Conservation (phyloP, 768 basidiomycete species). For the Cyathus striatus region DNA sequence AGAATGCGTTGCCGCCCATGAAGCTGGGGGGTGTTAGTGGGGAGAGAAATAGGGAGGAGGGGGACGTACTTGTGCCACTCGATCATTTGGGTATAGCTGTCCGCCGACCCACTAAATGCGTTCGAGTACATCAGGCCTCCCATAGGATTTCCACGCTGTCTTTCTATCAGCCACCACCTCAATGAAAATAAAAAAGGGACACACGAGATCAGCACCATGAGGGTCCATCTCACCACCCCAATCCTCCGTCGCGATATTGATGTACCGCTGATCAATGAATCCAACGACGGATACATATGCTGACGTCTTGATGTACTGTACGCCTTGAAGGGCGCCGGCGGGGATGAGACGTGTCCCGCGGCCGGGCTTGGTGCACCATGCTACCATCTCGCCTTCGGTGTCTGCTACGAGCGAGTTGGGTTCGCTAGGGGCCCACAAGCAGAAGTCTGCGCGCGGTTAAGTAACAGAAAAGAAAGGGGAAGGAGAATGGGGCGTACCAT, state of each 20-base stretch:
- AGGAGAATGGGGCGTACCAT: too few species aligned
- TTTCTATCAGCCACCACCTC: too few species aligned
- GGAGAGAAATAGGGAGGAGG: too few species aligned
- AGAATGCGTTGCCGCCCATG: slow-evolving; percentile 43
- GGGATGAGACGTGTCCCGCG: slow-evolving; percentile 70
- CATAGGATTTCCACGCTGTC: slow-evolving; percentile 68
- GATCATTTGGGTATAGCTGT: slow-evolving; percentile 46
- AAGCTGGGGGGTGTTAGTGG: too few species aligned
- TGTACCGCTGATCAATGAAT: slow-evolving; percentile 43
- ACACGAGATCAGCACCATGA: slow-evolving; percentile 54
- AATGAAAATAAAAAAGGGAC: too few species aligned
- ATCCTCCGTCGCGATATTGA: slow-evolving; percentile 47
- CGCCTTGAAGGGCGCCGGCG: slow-evolving; percentile 50
- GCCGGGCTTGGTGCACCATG: slow-evolving; percentile 66
- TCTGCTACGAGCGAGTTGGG: slow-evolving; percentile 52
- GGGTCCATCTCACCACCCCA: slow-evolving; percentile 70
- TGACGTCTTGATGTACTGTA: slow-evolving; percentile 55
- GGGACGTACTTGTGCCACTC: slow-evolving; percentile 57
- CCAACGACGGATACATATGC: slow-evolving; percentile 55
- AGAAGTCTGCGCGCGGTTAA: slow-evolving; percentile 69
- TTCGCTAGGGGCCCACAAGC: slow-evolving; percentile 52
- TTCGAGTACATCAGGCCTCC: slow-evolving; percentile 60
- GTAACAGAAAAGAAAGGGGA: too few species aligned
- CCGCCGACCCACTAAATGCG: too few species aligned
- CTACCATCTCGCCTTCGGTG: slow-evolving; percentile 62